A percentile compares a stretch with the other conserved stretches of the same genome.
Conservation (phyloP, 495 filamentous ascomycete species). For the Talaromyces adpressus region DNA sequence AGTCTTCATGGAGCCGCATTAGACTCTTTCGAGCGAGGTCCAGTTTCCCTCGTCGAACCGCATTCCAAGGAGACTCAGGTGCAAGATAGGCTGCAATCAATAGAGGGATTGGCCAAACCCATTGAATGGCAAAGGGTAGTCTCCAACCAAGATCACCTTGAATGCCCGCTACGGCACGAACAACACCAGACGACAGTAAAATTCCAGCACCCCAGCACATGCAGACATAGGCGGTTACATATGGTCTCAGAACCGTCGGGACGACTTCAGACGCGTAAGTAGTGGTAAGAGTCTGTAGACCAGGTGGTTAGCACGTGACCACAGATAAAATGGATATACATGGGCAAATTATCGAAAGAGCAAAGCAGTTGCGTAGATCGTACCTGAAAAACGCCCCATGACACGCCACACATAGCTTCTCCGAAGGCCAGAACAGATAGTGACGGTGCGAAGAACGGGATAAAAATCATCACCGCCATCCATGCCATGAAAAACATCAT, state of each 20-base stretch:
- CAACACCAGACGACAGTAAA: conserved; percentile 43
- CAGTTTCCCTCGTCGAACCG: conserved; percentile 55
- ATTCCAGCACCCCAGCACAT: conserved; percentile 44
- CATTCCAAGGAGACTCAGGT: conserved; percentile 71
- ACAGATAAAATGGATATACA: background rate
- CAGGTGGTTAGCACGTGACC: background rate
- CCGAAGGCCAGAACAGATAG: conserved; percentile 14
- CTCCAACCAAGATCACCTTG: conserved; percentile 40
- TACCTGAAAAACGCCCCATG: conserved; percentile 39
- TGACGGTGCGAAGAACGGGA: conserved; percentile 25
- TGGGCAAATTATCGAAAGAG: background rate
- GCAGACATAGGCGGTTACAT: conserved; percentile 38
- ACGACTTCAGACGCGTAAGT: conserved; percentile 46
- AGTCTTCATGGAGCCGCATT: conserved; percentile 15
- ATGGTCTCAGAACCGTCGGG: conserved; percentile 32
- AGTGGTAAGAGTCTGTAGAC: conserved; percentile 27
- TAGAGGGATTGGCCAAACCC: conserved; percentile 67
- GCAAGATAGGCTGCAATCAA: conserved; percentile 55
- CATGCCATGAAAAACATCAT: conserved; percentile 53
- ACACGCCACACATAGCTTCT: conserved; percentile 16
- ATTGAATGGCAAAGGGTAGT: conserved; percentile 51
- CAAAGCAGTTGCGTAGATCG: background rate
- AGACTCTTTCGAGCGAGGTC: conserved; percentile 35
- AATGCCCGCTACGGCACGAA: conserved; percentile 21
- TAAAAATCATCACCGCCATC: conserved; percentile 25